Percentiles rank a stretch among this genome's conserved stretches.
Conservation (phyloP, 768 basidiomycete species). For the Mycena galopus region DNA sequence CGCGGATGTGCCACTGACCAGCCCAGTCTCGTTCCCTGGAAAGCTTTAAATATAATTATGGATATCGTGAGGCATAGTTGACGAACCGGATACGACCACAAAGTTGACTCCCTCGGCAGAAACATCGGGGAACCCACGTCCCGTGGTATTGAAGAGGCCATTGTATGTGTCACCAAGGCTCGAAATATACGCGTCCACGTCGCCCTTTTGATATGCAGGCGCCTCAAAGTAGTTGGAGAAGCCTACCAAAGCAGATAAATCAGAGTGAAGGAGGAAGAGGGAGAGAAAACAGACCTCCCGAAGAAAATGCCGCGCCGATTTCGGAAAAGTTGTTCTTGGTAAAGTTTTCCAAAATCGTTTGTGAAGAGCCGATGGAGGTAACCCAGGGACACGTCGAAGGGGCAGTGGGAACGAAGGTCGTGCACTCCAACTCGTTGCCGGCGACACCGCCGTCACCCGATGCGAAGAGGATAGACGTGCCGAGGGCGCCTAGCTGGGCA, state of each 20-base stretch:
- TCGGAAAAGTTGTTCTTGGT: conserved; percentile 25
- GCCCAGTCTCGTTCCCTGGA: conserved; percentile 6
- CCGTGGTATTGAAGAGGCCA: conserved; percentile 35
- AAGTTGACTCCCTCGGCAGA: conserved; percentile 32
- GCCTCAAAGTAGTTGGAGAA: conserved; percentile 55
- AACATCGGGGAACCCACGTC: conserved; percentile 34
- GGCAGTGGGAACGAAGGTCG: conserved; percentile 25
- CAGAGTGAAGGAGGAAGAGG: conserved; percentile 1
- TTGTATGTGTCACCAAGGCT: conserved; percentile 32
- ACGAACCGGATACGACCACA: conserved; percentile 16
- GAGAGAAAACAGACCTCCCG: conserved; percentile 4
- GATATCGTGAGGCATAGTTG: not conserved
- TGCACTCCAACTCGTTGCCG: conserved; percentile 41
- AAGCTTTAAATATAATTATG: not conserved
- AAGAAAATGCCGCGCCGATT: conserved; percentile 23
- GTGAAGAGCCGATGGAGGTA: conserved; percentile 39
- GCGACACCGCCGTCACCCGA: conserved; percentile 63
- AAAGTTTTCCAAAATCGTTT: conserved; percentile 32
- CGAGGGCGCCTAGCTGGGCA: conserved; percentile 60
- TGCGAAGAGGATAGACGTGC: conserved; percentile 58
- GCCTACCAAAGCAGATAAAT: conserved; percentile 44
- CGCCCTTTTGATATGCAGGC: conserved; percentile 49
- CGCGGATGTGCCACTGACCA: conserved; percentile 58
- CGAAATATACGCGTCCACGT: conserved; percentile 45
- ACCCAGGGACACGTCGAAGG: conserved; percentile 42